These are phyloP conservation scores for Fusarium camptoceras DNA, from an alignment of 2,329 filamentous ascomycete species.

Conservation along the genomic window DNA sequence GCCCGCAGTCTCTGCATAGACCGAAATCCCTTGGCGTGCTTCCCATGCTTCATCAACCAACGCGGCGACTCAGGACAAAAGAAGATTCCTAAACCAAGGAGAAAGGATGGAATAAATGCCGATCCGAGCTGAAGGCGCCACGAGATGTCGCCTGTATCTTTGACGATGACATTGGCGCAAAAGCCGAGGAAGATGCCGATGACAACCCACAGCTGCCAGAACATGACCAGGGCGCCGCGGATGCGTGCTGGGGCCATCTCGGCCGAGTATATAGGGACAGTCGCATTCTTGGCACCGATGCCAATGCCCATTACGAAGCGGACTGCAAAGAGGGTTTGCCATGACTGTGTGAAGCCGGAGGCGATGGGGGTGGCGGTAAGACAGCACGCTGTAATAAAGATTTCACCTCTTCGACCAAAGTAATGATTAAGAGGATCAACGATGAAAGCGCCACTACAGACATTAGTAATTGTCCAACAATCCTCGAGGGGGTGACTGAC, in stretches of 20 bases:
- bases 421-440: conserved; percentile 70
- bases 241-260: conserved; percentile 75
- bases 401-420: conserved; percentile 74
- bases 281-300: conserved; percentile 73
- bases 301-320: conserved; percentile 76
- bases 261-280: conserved; percentile 77
- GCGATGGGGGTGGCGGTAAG: conserved; percentile 54
- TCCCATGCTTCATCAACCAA: conserved; percentile 73
- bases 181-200: conserved; percentile 60
- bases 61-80: conserved; percentile 72
- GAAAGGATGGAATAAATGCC: conserved; percentile 65
- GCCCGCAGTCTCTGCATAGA: conserved; percentile 62
- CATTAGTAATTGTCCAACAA: neutral
- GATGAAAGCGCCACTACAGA: conserved; percentile 38
- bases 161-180: conserved; percentile 64
- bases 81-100: conserved; percentile 68
- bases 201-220: conserved; percentile 66
- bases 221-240: conserved; percentile 82
- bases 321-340: conserved; percentile 73
- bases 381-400: conserved; percentile 69
- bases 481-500: conserved; percentile 53
- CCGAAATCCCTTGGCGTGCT: conserved; percentile 67
- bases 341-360: conserved; percentile 68
- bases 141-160: conserved; percentile 62
- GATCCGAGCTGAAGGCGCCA: conserved; percentile 74